Evolutionary conservation across 257 asterid species (phyloP).

Genomic region (Forsythia viridissima): DNA sequence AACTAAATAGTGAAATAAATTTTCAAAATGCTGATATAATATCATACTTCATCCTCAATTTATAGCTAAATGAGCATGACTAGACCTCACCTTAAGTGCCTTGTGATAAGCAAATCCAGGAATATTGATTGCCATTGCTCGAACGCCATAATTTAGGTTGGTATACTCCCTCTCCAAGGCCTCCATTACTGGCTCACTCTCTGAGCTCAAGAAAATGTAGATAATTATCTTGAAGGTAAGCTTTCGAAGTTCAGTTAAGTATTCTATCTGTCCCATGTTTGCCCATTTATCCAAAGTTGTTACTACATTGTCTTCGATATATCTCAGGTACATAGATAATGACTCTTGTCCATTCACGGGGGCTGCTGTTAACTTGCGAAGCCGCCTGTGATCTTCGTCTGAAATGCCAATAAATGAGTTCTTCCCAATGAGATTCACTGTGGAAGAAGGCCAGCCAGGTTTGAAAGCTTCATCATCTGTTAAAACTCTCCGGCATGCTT

Average conservation of each 20-base stretch:
- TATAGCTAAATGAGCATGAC: not conserved
- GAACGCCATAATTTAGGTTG: conserved; percentile 64
- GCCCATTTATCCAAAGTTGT: conserved; percentile 72
- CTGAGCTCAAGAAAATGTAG: conserved; percentile 82
- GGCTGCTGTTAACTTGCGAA: conserved; percentile 74
- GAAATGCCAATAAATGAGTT: conserved; percentile 68
- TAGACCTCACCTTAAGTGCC: conserved; percentile 72
- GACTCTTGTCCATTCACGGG: conserved; percentile 88
- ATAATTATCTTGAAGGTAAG: conserved; percentile 82
- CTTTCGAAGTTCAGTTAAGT: conserved; percentile 67
- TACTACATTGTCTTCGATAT: conserved; percentile 66
- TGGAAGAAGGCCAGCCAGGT: conserved; percentile 90
- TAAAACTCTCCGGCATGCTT: conserved; percentile 70
- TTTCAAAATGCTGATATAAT: too few species aligned
- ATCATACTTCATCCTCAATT: not conserved
- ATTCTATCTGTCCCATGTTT: conserved; percentile 67
- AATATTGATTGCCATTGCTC: conserved; percentile 83
- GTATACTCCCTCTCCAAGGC: conserved; percentile 83
- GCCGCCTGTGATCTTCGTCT: conserved; percentile 70
- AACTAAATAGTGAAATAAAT: too few species aligned
- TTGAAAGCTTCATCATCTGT: conserved; percentile 78
- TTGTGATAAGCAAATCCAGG: conserved; percentile 84
- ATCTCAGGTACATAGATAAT: conserved; percentile 58
- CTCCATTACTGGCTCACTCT: conserved; percentile 64
- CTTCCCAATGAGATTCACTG: conserved; percentile 68